phyloP scores from a whole-genome alignment of 2,329 filamentous ascomycete species.

The Colletotrichum phormii region DNA sequence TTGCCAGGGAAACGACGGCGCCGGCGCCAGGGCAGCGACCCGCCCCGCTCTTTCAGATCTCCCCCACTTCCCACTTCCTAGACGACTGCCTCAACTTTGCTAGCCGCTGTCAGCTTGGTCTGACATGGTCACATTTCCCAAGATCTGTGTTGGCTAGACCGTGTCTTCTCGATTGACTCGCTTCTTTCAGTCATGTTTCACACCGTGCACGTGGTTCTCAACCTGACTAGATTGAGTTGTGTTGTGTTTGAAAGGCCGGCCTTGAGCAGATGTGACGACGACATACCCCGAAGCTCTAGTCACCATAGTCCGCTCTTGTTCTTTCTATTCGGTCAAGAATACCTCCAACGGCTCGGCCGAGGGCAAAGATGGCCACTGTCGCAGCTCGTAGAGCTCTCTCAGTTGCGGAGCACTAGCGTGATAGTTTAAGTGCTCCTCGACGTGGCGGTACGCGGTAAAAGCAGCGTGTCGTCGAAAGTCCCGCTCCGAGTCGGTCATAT shows the following conservation, averaged over 20 bases:
- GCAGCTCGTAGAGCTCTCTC: background rate
- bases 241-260: background rate
- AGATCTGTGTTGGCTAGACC: background rate
- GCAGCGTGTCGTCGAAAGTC: background rate
- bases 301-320: background rate
- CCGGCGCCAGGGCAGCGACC: conserved; percentile 31
- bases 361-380: background rate
- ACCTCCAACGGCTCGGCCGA: background rate
- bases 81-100: conserved; percentile 9
- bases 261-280: too few relatives aligned
- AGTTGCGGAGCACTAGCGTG: background rate
- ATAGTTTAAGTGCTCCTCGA: background rate
- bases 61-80: conserved; percentile 26
- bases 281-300: background rate
- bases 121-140: conserved; percentile 5
- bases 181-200: conserved; percentile 1
- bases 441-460: background rate
- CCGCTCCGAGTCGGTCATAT: background rate
- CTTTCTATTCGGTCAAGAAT: background rate
- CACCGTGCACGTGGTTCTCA: background rate
- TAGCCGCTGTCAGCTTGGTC: conserved; percentile 24
- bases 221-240: background rate
- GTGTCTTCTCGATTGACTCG: background rate
- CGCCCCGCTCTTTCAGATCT: conserved; percentile 25
- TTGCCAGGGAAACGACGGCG: conserved; percentile 31